Base-by-base conservation (phyloP, 1,139 yeast species). In the Yamadazyma atlantica region DNA sequence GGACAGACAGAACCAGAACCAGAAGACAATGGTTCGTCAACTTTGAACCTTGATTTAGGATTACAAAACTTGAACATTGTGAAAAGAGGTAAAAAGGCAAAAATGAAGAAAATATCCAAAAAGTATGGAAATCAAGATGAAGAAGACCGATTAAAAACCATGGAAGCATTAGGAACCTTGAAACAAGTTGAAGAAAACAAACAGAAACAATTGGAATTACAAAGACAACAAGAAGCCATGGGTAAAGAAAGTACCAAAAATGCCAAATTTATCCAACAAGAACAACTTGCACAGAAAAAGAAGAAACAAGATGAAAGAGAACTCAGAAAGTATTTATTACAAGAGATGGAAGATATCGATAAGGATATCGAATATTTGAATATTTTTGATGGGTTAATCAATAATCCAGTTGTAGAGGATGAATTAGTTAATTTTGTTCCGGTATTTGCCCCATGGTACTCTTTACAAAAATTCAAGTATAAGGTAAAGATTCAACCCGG, bases 121-220 rank as follows among this genome's bases (percentile, higher is more conserved):
- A 90, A 89, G 54, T 92, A 92, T 55, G 89, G 82, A 1, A 89
- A 84, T 44, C 97, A 90, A 59, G 97, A 90, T 55, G 97, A 88
- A 39, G 95, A 87, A 40, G 97, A 92, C 52, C 75, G 89, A 40
- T 55, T 63, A 35, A 53, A 82, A 43, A 74, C 92, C 44, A 79
- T 90, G 85, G 80, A 85, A 42, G 85, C 84, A 1, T 66, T 92
- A 35, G 98, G 97, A 3, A 85, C 95, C 0, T 68, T 84, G 51
- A 85, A 85, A 48, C 88, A 85, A 42, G 68, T 75, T 3, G 80
- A 80, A 46, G 69, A 63, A 27, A 52, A 51, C 40, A 60, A 59
- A 40, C 50, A 52, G 30, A 58, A 57, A 41, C 58, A 57, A 37
- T 47, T 49, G 31, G 55, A 54, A 17, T 61, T 53, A 39, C 49